Evolutionary conservation across 495 filamentous ascomycete genomes (phyloP).

Genomic region (Daldinia decipiens): DNA sequence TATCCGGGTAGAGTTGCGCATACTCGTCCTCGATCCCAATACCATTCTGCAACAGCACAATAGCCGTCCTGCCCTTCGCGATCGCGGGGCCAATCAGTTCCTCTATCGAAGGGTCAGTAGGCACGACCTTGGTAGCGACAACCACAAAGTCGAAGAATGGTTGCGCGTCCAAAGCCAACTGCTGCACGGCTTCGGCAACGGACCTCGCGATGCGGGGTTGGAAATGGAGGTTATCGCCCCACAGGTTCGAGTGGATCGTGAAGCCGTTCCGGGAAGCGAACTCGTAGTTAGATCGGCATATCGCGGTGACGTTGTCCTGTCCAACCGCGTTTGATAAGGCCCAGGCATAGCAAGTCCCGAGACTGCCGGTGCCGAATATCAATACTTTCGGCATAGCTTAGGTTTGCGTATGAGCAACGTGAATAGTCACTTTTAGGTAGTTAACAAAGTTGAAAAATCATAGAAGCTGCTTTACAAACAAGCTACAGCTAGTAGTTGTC

Average conservation of each 20-base stretch:
- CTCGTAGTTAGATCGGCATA: constrained; percentile 67
- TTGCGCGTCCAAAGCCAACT: constrained; percentile 10
- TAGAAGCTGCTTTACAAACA: not conserved
- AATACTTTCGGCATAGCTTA: constrained; percentile 50
- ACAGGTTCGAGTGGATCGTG: constrained; percentile 59
- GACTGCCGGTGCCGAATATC: constrained; percentile 63
- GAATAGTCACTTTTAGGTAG: not conserved
- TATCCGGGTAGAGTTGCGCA: constrained; percentile 54
- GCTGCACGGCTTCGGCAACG: constrained; percentile 50
- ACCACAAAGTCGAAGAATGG: constrained; percentile 63
- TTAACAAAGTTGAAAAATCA: not conserved
- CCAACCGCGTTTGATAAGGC: constrained; percentile 57
- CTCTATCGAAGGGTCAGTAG: constrained; percentile 49
- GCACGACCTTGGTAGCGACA: constrained; percentile 57
- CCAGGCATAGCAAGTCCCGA: constrained; percentile 63
- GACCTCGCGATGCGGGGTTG: constrained; percentile 54
- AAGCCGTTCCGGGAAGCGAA: constrained; percentile 60
- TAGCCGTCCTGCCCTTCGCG: constrained; percentile 50
- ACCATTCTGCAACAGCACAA: constrained; percentile 67
- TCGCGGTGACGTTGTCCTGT: constrained; percentile 53
- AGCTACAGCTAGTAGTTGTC: not conserved
- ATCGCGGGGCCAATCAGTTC: constrained; percentile 57
- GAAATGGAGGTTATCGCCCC: constrained; percentile 54
- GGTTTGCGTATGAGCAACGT: no score
- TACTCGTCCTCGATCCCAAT: constrained; percentile 64